phyloP scores from a whole-genome alignment of 2,329 filamentous ascomycete genomes.

The Fusarium xyrophilum region DNA sequence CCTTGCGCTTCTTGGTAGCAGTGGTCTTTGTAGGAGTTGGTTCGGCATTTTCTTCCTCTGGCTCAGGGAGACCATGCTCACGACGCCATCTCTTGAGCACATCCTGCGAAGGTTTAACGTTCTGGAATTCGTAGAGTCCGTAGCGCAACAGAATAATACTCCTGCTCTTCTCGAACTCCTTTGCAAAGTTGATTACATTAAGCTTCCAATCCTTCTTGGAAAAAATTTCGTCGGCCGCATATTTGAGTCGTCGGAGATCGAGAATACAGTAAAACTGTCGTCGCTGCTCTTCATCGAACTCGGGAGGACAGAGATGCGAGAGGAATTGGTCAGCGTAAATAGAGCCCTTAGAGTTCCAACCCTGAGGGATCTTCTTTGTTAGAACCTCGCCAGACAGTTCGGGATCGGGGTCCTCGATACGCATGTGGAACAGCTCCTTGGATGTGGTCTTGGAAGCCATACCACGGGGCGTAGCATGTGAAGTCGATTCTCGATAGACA shows the following conservation, averaged over 20 bases:
- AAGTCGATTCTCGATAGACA: constrained; percentile 54
- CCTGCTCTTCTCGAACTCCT: constrained; percentile 69
- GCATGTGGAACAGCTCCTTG: constrained; percentile 64
- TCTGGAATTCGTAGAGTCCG: constrained; percentile 69
- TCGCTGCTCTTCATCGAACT: constrained; percentile 65
- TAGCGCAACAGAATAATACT: constrained; percentile 68
- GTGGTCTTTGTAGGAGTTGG: constrained; percentile 46
- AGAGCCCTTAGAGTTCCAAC: constrained; percentile 59
- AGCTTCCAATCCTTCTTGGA: constrained; percentile 67
- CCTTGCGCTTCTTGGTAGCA: constrained; percentile 62
- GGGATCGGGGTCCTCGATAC: constrained; percentile 63
- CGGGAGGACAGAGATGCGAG: constrained; percentile 61
- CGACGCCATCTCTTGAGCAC: constrained; percentile 65
- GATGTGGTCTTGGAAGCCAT: constrained; percentile 58
- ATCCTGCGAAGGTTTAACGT: constrained; percentile 64
- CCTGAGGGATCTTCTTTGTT: constrained; percentile 60
- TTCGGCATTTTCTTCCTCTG: constrained; percentile 52
- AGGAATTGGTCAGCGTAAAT: constrained; percentile 68
- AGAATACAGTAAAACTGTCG: constrained; percentile 70
- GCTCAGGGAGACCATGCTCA: constrained; percentile 61
- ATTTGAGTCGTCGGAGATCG: constrained; percentile 67
- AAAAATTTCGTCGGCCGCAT: constrained; percentile 67
- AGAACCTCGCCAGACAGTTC: constrained; percentile 63
- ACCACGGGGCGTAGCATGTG: constrained; percentile 57
- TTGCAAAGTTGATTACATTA: constrained; percentile 68